A percentile compares a stretch with the other conserved stretches of the same genome.
phyloP scores from a whole-genome alignment of 768 basidiomycete genomes.

The Lentinula aciculospora region DNA sequence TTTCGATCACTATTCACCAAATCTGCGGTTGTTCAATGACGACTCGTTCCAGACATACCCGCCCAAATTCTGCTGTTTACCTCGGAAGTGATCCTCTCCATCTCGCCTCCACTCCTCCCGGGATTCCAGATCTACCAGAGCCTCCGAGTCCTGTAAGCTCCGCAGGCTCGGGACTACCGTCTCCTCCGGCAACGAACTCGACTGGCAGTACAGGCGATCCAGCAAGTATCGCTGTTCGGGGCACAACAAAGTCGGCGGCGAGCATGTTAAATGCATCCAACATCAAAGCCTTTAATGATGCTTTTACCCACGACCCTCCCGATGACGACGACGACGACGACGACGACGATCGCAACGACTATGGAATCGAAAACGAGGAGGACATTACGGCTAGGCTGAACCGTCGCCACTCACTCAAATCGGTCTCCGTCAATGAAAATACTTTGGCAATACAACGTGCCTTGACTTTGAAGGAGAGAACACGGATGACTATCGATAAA shows the following conservation, averaged over 20 bases:
- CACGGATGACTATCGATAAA: constrained; percentile 69
- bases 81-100: constrained; percentile 37
- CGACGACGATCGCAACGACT: constrained; percentile 36
- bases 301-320: constrained; percentile 23
- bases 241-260: constrained; percentile 15
- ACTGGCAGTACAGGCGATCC: constrained; percentile 72
- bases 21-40: constrained; percentile 31
- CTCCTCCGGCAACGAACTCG: constrained; percentile 82
- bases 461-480: constrained; percentile 64
- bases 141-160: constrained; percentile 59
- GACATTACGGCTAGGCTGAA: constrained; percentile 38
- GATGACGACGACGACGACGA: constrained; percentile 45
- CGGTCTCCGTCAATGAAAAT: constrained; percentile 43
- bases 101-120: constrained; percentile 27
- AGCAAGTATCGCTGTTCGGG: constrained; percentile 31
- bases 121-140: constrained; percentile 65
- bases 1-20: constrained; percentile 6
- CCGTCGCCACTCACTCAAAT: constrained; percentile 18
- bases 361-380: constrained; percentile 38
- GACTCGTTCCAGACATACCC: constrained; percentile 36
- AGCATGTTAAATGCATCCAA: constrained; percentile 36
- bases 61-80: constrained; percentile 52
- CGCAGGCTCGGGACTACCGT: constrained; percentile 63
- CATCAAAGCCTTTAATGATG: constrained; percentile 25
- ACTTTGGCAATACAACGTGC: constrained; percentile 59